These are phyloP conservation scores for Epichloe glyceriae DNA, from an alignment of 2,329 filamentous ascomycete species.

Conservation along the genomic window DNA sequence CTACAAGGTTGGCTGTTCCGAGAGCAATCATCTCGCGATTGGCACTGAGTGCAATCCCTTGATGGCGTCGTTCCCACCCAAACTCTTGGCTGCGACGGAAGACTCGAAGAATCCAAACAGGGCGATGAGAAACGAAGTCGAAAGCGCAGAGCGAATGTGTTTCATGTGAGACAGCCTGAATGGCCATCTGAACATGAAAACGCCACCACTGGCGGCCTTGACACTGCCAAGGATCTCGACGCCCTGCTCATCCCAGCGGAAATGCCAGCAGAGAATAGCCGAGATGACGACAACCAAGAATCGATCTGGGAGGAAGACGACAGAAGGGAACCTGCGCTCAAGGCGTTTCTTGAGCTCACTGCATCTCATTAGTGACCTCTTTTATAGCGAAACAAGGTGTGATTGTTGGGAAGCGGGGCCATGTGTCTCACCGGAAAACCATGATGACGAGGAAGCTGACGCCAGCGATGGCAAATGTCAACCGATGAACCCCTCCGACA, in stretches of 20 bases:
- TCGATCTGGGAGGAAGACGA: slow-evolving; percentile 85
- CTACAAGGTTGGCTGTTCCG: slow-evolving; percentile 80
- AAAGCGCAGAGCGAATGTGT: slow-evolving; percentile 75
- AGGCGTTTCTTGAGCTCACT: slow-evolving; percentile 72
- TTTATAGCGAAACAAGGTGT: neutral
- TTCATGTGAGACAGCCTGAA: slow-evolving; percentile 64
- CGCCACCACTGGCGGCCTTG: slow-evolving; percentile 55
- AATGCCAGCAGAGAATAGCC: slow-evolving; percentile 62
- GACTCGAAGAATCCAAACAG: slow-evolving; percentile 98
- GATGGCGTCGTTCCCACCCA: slow-evolving; percentile 60
- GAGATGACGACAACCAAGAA: slow-evolving; percentile 81
- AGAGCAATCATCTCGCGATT: slow-evolving; percentile 90
- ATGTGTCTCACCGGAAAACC: slow-evolving; percentile 55
- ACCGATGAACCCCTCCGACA: slow-evolving; percentile 49
- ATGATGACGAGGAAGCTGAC: slow-evolving; percentile 80
- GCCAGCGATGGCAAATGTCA: slow-evolving; percentile 66
- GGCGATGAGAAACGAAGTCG: slow-evolving; percentile 85
- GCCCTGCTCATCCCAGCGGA: slow-evolving; percentile 67
- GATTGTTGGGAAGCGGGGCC: neutral
- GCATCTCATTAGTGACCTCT: slow-evolving; percentile 5
- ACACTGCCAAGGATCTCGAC: slow-evolving; percentile 76
- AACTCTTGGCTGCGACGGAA: slow-evolving; percentile 85
- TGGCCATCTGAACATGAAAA: slow-evolving; percentile 76
- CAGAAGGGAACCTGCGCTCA: slow-evolving; percentile 62
- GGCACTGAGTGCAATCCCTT: slow-evolving; percentile 70